phyloP scores from a whole-genome alignment of 2,329 filamentous ascomycete genomes.

The Cladosporium halotolerans region DNA sequence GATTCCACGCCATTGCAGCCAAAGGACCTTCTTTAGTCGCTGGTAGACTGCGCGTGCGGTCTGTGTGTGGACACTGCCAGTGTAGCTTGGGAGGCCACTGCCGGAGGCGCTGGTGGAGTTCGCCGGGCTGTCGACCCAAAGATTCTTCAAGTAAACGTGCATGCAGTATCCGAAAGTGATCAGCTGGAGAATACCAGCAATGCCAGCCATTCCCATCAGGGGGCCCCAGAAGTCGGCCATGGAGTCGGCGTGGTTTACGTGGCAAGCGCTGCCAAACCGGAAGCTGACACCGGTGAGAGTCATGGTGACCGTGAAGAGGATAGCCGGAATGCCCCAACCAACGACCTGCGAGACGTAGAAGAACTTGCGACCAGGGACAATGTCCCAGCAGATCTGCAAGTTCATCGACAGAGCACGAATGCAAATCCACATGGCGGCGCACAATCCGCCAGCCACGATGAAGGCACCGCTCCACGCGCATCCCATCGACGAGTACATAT shows the following conservation, averaged over 20 bases:
- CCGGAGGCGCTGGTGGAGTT: conserved; percentile 57
- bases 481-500: conserved; percentile 73
- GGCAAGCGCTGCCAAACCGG: conserved; percentile 84
- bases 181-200: conserved; percentile 74
- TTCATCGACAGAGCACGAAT: conserved; percentile 85
- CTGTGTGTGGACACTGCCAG: conserved; percentile 68
- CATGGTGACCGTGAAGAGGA: conserved; percentile 70
- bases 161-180: conserved; percentile 82
- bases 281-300: conserved; percentile 88
- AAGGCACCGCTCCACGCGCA: conserved; percentile 87
- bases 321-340: conserved; percentile 77
- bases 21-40: conserved; percentile 76
- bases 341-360: conserved; percentile 76
- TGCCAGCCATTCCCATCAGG: conserved; percentile 67
- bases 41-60: conserved; percentile 83
- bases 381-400: conserved; percentile 96
- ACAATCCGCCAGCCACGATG: conserved; percentile 78
- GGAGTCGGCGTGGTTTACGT: conserved; percentile 86
- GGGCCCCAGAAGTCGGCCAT: conserved; percentile 87
- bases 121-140: conserved; percentile 60
- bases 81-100: conserved; percentile 67
- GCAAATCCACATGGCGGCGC: conserved; percentile 83
- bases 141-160: conserved; percentile 83
- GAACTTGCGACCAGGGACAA: conserved; percentile 79
- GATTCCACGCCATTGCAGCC: conserved; percentile 91